Conservation (phyloP, 2,329 filamentous ascomycete genomes). For the Trichophyton schoenleinii region DNA sequence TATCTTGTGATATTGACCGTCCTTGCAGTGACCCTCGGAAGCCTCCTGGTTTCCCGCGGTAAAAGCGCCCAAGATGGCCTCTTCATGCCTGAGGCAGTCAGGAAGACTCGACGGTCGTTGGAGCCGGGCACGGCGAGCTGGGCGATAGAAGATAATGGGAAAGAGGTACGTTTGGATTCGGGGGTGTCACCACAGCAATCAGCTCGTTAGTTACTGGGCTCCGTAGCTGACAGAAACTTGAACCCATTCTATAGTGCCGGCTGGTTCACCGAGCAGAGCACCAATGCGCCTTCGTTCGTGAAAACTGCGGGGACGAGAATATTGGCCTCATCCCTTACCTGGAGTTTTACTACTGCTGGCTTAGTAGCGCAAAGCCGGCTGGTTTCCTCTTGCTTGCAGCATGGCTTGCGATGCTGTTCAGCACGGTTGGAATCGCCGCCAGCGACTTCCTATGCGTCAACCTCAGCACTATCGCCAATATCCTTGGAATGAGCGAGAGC, state of each 20-base stretch:
- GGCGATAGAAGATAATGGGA: neutral
- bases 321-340: constrained; percentile 83
- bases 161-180: neutral
- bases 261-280: constrained; percentile 64
- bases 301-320: constrained; percentile 78
- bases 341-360: constrained; percentile 74
- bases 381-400: constrained; percentile 66
- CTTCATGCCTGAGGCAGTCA: neutral
- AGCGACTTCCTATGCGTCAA: constrained; percentile 99
- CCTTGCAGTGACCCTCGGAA: constrained; percentile 22
- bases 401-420: constrained; percentile 86
- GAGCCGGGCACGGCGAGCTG: neutral
- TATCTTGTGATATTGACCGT: constrained; percentile 34
- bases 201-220: neutral
- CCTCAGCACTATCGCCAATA: constrained; percentile 76
- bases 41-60: constrained; percentile 14
- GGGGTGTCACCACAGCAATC: too few relatives aligned
- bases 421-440: constrained; percentile 91
- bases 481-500: constrained; percentile 89
- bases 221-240: neutral
- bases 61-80: neutral
- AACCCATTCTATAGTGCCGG: constrained; percentile 47
- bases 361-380: constrained; percentile 55
- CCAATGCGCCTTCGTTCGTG: constrained; percentile 73
- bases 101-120: neutral